These are phyloP conservation scores for Phytophthora pistaciae DNA, from an alignment of 352 stramenopile species.

Conservation along the genomic window DNA sequence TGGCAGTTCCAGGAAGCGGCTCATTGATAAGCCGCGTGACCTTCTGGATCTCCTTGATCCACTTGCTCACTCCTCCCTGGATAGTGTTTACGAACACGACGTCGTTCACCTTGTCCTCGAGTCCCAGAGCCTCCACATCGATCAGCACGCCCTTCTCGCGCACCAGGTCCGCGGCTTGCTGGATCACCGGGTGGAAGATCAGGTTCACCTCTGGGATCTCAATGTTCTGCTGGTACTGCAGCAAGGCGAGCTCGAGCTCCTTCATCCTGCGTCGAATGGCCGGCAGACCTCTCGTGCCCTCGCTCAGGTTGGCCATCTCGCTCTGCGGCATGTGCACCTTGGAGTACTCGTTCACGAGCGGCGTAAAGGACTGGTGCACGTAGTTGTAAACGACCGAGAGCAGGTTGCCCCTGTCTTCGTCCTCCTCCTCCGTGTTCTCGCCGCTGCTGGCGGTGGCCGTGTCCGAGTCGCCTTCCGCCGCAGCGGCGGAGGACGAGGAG, in stretches of 20 bases:
- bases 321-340: slow-evolving; percentile 84
- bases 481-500: slow-evolving; percentile 30
- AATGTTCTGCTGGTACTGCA: slow-evolving; percentile 96
- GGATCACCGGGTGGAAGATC: slow-evolving; percentile 89
- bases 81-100: slow-evolving; percentile 89
- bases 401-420: slow-evolving; percentile 72
- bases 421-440: slow-evolving; percentile 72
- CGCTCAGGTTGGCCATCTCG: slow-evolving; percentile 66
- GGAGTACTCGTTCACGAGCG: slow-evolving; percentile 88
- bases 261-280: slow-evolving; percentile 93
- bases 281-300: slow-evolving; percentile 77
- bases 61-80: slow-evolving; percentile 92
- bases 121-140: slow-evolving; percentile 81
- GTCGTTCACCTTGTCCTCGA: slow-evolving; percentile 88
- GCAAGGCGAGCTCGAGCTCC: slow-evolving; percentile 94
- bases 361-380: slow-evolving; percentile 89
- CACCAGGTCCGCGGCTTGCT: slow-evolving; percentile 77
- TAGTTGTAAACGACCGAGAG: slow-evolving; percentile 91
- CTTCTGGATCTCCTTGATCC: slow-evolving; percentile 97
- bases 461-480: slow-evolving; percentile 35
- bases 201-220: slow-evolving; percentile 95
- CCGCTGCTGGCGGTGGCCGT: slow-evolving; percentile 45
- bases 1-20: slow-evolving; percentile 85
- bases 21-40: slow-evolving; percentile 91
- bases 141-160: slow-evolving; percentile 81